Percentiles rank a stretch among this genome's conserved stretches.
phyloP scores from a whole-genome alignment of 495 filamentous ascomycete genomes.

The Daldinia loculata region DNA sequence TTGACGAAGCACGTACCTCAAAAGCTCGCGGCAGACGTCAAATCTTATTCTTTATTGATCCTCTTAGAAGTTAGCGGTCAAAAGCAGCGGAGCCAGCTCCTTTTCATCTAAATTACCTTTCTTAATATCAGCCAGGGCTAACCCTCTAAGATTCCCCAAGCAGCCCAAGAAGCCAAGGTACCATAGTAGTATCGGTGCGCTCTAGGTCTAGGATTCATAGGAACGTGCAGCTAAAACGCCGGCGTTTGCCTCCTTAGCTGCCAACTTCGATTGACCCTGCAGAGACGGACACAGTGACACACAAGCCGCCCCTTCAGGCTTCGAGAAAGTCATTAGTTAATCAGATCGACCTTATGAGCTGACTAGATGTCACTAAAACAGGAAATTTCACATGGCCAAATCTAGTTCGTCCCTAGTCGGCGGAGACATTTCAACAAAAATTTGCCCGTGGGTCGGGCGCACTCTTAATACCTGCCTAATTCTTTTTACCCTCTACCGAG shows the following conservation, averaged over 20 bases:
- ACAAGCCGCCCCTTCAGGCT: slow-evolving; percentile 24
- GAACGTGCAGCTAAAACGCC: slow-evolving; percentile 22
- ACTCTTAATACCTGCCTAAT: slow-evolving; percentile 18
- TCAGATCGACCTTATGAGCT: slow-evolving; percentile 16
- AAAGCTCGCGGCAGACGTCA: not conserved
- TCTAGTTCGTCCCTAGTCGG: slow-evolving; percentile 3
- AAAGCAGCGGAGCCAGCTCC: slow-evolving; percentile 21
- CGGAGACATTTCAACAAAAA: slow-evolving; percentile 16
- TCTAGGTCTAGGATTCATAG: slow-evolving; percentile 18
- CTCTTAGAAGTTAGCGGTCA: not conserved
- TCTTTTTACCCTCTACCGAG: slow-evolving; percentile 1
- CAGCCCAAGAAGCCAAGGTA: slow-evolving; percentile 22
- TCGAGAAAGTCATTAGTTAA: slow-evolving; percentile 28
- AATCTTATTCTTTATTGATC: slow-evolving; percentile 10
- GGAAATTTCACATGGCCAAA: slow-evolving; percentile 18
- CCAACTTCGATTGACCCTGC: slow-evolving; percentile 8
- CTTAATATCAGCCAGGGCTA: not conserved
- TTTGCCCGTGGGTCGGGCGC: slow-evolving; percentile 9
- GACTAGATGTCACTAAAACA: not conserved
- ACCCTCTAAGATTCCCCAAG: too few species aligned
- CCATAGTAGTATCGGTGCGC: slow-evolving; percentile 9
- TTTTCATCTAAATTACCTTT: slow-evolving; percentile 10
- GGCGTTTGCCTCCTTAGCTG: slow-evolving; percentile 16
- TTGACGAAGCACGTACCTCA: too few species aligned
- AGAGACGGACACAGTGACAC: slow-evolving; percentile 6